Base-by-base conservation (phyloP, 2,329 filamentous ascomycete genomes). In the Aspergillus amoenus region DNA sequence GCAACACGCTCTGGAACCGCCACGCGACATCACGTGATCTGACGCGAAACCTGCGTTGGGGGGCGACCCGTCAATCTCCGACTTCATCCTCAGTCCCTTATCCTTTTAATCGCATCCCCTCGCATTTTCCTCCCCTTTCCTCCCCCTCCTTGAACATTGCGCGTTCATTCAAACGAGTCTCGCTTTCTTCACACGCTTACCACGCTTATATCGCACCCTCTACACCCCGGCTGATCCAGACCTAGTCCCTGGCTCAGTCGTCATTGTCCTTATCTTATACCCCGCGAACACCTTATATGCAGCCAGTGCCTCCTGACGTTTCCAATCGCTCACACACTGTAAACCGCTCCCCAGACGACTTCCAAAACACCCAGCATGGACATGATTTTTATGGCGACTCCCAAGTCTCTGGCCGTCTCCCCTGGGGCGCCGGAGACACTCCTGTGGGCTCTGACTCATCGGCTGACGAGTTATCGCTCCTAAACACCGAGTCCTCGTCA, bases 361-460 rank as follows among this genome's bases (percentile, higher is more conserved):
- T 62, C 57, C 59, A 72, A 56, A 60, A 75, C 69, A 78, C 75
- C 80, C 83, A 88, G 77, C 79, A 88, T 88, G 85, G 85, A 82
- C 73, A 79, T 73, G 71, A 74, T 71, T 71, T 70, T 68, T 66
- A 73, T 70, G 70, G 74, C 71, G 75, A 79, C 61, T 64, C 66
- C 58, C 69, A 67, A 74, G 72, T 72, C 72, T 73, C 79, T 76
- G 70, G 67, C 69, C 74, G 73, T 72, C 70, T 70, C 66, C 66
- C 67, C 69, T 73, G 70, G 71, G 72, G 73, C 68, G 66, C 68
- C 67, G 69, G 71, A 68, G 73, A 73, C 64, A 60, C 54, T 55
- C 48, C 60, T 58, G 59, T 64, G 60, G 59, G 64, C 63, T 60
- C 48, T 60, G 64, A 58, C 61, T 65, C 64, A 57, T 52, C 55